Percentiles rank a stretch among this genome's conserved stretches.
These are phyloP conservation scores for Cyclospora cayetanensis DNA, from an alignment of 169 alveolate genomes.

Conservation along the genomic window DNA sequence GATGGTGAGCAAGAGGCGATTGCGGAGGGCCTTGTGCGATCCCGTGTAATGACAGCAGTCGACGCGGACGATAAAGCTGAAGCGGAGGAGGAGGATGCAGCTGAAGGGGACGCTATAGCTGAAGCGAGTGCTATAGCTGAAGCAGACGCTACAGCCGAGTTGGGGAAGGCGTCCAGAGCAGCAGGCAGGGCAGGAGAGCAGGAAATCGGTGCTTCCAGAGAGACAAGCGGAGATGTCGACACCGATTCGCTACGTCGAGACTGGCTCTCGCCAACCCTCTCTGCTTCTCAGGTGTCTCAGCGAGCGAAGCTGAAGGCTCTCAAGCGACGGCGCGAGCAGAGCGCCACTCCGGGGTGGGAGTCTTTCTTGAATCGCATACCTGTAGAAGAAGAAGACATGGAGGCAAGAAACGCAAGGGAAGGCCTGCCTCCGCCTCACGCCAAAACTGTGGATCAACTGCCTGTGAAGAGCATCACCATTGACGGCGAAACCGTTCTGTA, in stretches of 20 bases:
- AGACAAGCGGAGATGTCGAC: not conserved
- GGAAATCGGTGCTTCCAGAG: not conserved
- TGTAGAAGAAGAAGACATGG: not conserved
- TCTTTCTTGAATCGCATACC: not conserved
- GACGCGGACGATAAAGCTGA: not conserved
- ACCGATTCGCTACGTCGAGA: not conserved
- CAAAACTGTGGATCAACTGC: slow-evolving; percentile 36
- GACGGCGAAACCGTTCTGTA: slow-evolving; percentile 49
- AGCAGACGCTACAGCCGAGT: not conserved
- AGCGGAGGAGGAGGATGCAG: not conserved
- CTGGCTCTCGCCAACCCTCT: not conserved
- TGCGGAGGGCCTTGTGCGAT: not conserved
- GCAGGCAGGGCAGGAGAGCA: slow-evolving; percentile 35
- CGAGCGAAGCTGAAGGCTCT: not conserved
- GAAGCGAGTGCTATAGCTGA: not conserved
- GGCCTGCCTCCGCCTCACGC: slow-evolving; percentile 63
- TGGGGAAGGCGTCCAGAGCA: not conserved
- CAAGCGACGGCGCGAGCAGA: not conserved
- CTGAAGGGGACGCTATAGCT: not conserved
- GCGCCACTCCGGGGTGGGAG: not conserved
- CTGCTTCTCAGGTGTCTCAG: not conserved
- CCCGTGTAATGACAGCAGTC: not conserved
- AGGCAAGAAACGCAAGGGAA: not conserved
- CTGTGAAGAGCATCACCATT: slow-evolving; percentile 7
- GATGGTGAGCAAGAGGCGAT: not conserved